Base-by-base conservation (phyloP, 768 basidiomycete genomes). In the Mycena filopes region DNA sequence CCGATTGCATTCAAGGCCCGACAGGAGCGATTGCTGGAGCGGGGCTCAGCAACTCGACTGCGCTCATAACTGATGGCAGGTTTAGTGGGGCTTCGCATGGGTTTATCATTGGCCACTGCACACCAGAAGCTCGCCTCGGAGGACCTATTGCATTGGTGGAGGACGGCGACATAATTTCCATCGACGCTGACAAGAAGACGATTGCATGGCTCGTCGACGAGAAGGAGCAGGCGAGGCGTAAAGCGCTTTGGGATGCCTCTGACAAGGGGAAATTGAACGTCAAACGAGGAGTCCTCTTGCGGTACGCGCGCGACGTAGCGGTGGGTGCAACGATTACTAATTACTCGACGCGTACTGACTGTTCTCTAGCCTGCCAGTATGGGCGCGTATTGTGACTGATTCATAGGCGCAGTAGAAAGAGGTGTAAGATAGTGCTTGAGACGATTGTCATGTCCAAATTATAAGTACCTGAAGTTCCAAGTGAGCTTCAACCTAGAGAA, bases 101-200 rank as follows among this genome's bases (percentile, higher is more conserved):
- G 13, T 85, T 83, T 73, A 84, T 85, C 55, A 82, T 82, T 78
- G 94, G 85, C 1, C 85, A 86, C 63, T 83, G 85, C 16, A 84
- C 85, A 10, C 85, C 85, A 23, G 85, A 86, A 75, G 94, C 94
- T 21, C 86, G 85, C 33, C 79, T 92, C 28, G 94, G 94, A 57
- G 94, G 94, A 0, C 94, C 95, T 3, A 96, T 96, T 70, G 95
- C 93, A 29, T 86, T 96, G 21, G 90, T 95, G 54, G 80, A 89
- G 71, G 93, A 96, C 67, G 95, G 94, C 7, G 94, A 96, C 75
- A 80, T 76, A 50, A 89, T 96, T 66, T 71, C 89, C 60, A 91
- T 96, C 64, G 92, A 95, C 74, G 77, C 93, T 2, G 86, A 82
- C 61, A 85, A 75, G 29, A 82, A 87, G 70, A 78, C 82, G 8